Percentiles rank a stretch among this genome's conserved stretches.
These are phyloP conservation scores for rapeseed (Brassica napus) DNA, from an alignment of 345 rosid genomes.

Conservation along the genomic window Da-Ae NC_063449.1:33037001-33037500, in stretches of 20 bases:
- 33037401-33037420: background rate
- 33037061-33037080: background rate
- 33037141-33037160: constrained; percentile 23
- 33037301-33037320: background rate
- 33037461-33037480: background rate
- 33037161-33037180: constrained; percentile 5
- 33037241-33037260: constrained; percentile 29
- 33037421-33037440: background rate
- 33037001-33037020: background rate
- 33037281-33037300: constrained; percentile 4
- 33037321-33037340: background rate
- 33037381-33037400: background rate
- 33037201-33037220: constrained; percentile 13
- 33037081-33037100: background rate
- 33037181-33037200: background rate
- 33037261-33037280: background rate
- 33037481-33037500: background rate
- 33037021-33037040: background rate
- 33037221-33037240: constrained; percentile 31
- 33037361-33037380: constrained; percentile 1
- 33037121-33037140: background rate
- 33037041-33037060: background rate
- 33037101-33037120: background rate
- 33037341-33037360: background rate
- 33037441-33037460: background rate